Conservation (phyloP, 805 yeast species). For the Kurtzmaniella cleridarum region DNA sequence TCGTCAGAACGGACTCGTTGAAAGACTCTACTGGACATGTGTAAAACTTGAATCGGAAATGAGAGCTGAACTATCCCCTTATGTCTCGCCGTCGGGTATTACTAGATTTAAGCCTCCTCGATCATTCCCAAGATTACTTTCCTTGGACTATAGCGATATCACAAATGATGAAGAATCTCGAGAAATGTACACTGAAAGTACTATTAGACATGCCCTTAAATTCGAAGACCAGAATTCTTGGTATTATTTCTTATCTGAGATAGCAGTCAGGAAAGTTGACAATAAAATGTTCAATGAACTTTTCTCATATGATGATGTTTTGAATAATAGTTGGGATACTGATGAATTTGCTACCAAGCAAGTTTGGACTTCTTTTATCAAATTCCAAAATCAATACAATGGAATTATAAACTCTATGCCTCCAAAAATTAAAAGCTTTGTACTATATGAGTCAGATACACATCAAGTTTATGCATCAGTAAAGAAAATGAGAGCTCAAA, state of each 20-base stretch:
- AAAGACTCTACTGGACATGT: slow-evolving; percentile 32
- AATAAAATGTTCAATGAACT: slow-evolving; percentile 31
- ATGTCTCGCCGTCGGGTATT: slow-evolving; percentile 28
- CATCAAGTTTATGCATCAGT: slow-evolving; percentile 24
- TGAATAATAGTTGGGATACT: slow-evolving; percentile 18
- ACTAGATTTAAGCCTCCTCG: slow-evolving; percentile 25
- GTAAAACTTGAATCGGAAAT: slow-evolving; percentile 33
- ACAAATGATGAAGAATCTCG: slow-evolving; percentile 7
- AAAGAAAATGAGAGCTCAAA: slow-evolving; percentile 11
- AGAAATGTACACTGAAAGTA: slow-evolving; percentile 17
- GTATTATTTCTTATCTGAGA: slow-evolving; percentile 35
- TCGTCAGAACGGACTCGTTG: slow-evolving; percentile 14
- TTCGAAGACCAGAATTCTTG: slow-evolving; percentile 27
- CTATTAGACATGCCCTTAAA: slow-evolving; percentile 18
- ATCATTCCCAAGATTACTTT: slow-evolving; percentile 27
- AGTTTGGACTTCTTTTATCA: slow-evolving; percentile 24
- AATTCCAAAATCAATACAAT: slow-evolving; percentile 32
- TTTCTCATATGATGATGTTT: slow-evolving; percentile 12
- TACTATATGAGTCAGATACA: slow-evolving; percentile 25
- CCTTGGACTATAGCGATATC: slow-evolving; percentile 4
- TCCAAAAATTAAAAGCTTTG: slow-evolving; percentile 28
- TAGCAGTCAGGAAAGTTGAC: slow-evolving; percentile 36
- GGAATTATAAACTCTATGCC: slow-evolving; percentile 32
- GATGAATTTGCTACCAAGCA: slow-evolving; percentile 14
- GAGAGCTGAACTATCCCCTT: slow-evolving; percentile 29